Evolutionary conservation across 176 grass and related monocot species (phyloP).

Genomic region (Oryza nivara): DNA sequence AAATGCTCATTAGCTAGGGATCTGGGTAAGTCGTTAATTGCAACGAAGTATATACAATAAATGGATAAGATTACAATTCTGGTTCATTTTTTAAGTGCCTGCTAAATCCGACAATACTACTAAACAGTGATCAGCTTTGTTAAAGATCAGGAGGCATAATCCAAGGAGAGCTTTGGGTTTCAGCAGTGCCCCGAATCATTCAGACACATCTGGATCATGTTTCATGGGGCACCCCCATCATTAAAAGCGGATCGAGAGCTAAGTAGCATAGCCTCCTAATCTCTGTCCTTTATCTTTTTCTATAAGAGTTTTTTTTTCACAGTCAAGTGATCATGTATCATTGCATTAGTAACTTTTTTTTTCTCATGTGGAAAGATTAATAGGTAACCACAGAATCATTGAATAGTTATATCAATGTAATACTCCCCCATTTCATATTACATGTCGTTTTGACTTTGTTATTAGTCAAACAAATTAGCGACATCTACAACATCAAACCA

Average conservation of each 20-base stretch:
- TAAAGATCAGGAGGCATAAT: conserved; percentile 31
- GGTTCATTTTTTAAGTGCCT: background rate
- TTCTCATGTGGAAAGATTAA: background rate
- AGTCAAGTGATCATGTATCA: background rate
- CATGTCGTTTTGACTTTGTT: no score
- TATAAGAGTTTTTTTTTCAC: background rate
- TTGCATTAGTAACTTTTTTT: background rate
- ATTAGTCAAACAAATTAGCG: no score
- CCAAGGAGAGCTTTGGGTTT: conserved; percentile 17
- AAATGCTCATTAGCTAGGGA: background rate
- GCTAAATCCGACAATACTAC: background rate
- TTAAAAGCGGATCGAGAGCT: conserved; percentile 34
- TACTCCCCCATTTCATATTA: no score
- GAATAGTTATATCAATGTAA: background rate
- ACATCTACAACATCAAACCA: no score
- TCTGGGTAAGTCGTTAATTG: background rate
- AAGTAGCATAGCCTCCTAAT: background rate
- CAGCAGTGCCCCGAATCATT: conserved; percentile 39
- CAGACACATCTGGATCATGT: conserved; percentile 9
- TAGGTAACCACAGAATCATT: background rate
- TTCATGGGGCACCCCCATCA: conserved; percentile 29
- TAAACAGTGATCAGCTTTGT: conserved; percentile 32
- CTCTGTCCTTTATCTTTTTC: background rate
- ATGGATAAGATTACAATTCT: background rate
- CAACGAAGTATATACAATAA: background rate